phyloP scores from a whole-genome alignment of 768 basidiomycete genomes.

The Leccinum longicurvipes region DNA sequence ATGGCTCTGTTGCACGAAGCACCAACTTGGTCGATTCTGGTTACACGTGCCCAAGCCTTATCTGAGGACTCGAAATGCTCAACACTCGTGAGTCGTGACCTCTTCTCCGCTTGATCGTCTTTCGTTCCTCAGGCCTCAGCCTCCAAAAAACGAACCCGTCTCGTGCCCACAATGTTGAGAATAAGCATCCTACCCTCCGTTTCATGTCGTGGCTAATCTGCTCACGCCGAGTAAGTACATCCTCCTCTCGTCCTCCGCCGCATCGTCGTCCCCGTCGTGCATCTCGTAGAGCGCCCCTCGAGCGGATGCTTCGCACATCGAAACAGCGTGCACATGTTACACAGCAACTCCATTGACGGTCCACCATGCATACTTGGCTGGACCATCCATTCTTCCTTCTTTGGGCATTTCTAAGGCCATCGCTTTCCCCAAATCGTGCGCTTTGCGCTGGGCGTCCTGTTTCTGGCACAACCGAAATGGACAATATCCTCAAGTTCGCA shows the following conservation, averaged over 20 bases:
- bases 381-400: neutral
- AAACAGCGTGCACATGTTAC: no score
- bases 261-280: no score
- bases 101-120: neutral
- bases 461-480: neutral
- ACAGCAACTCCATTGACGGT: neutral
- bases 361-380: neutral
- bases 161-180: no score
- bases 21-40: slow-evolving; percentile 6
- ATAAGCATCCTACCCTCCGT: neutral
- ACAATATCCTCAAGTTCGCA: neutral
- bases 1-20: slow-evolving; percentile 11
- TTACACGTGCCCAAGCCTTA: neutral
- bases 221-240: neutral
- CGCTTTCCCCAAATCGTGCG: neutral
- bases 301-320: no score
- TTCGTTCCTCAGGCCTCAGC: no score
- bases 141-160: neutral
- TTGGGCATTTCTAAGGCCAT: no score
- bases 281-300: no score
- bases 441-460: neutral
- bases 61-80: neutral
- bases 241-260: no score
- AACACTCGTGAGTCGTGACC: no score
- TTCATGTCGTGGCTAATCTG: neutral